Percentiles rank a stretch among this genome's conserved stretches.
phyloP scores from a whole-genome alignment of 208 protist species.

The Leishmania martiniquensis region DNA sequence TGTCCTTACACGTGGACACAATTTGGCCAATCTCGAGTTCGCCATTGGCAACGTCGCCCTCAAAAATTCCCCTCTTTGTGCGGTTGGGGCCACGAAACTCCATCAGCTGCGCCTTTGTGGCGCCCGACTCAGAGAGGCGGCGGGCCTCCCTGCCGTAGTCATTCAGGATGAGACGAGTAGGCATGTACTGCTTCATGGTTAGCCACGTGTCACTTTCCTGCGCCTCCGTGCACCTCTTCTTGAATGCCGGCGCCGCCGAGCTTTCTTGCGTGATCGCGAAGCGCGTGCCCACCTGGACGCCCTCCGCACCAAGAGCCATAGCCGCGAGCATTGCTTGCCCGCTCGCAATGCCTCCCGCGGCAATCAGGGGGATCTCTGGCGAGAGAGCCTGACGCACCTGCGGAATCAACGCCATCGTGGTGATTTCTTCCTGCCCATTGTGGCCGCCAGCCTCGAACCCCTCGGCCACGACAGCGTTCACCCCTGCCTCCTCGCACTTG shows the following conservation, averaged over 20 bases:
- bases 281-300: constrained; percentile 78
- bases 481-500: constrained; percentile 71
- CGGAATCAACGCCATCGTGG: constrained; percentile 69
- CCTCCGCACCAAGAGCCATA: constrained; percentile 79
- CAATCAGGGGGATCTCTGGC: constrained; percentile 73
- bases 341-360: constrained; percentile 69
- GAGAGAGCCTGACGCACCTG: constrained; percentile 54
- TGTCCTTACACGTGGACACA: constrained; percentile 42
- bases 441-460: constrained; percentile 83
- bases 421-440: constrained; percentile 71
- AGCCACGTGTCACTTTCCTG: constrained; percentile 63
- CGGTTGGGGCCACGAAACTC: constrained; percentile 49
- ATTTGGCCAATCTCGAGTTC: constrained; percentile 79
- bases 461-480: constrained; percentile 80
- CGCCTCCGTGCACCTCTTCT: constrained; percentile 41
- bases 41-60: constrained; percentile 55
- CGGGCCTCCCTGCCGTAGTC: constrained; percentile 54
- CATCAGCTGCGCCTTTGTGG: constrained; percentile 41
- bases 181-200: constrained; percentile 66
- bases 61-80: constrained; percentile 58
- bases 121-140: constrained; percentile 43
- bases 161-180: constrained; percentile 63
- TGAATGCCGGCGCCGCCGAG: constrained; percentile 54
- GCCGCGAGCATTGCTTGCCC: constrained; percentile 62
- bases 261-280: constrained; percentile 75